A percentile compares a stretch with the other conserved stretches of the same genome.
These are phyloP conservation scores for Suhomyces kilbournensis DNA, from an alignment of 805 yeast genomes.

Conservation along the genomic window DNA sequence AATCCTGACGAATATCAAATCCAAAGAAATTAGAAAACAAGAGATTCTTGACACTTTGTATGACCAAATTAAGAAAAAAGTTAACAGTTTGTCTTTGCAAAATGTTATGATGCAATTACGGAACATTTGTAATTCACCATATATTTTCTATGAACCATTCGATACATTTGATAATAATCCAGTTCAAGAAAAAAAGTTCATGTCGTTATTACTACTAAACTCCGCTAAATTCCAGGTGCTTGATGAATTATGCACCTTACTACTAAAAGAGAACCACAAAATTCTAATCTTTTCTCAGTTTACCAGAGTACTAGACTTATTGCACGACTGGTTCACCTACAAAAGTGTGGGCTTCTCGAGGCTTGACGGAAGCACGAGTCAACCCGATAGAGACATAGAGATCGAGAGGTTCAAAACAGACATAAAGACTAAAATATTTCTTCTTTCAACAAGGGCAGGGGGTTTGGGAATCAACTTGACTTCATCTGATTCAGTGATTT, in stretches of 20 bases:
- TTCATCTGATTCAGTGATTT: slow-evolving; percentile 83
- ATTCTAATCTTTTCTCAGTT: slow-evolving; percentile 86
- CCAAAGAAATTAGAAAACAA: slow-evolving; percentile 3
- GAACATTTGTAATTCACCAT: slow-evolving; percentile 82
- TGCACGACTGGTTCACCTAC: slow-evolving; percentile 68
- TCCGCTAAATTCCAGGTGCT: slow-evolving; percentile 75
- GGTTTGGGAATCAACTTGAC: slow-evolving; percentile 88
- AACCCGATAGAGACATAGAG: slow-evolving; percentile 60
- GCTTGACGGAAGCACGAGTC: slow-evolving; percentile 74
- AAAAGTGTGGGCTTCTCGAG: slow-evolving; percentile 50
- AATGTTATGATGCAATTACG: slow-evolving; percentile 83
- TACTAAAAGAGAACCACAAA: slow-evolving; percentile 57
- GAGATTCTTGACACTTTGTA: slow-evolving; percentile 13
- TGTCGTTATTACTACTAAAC: slow-evolving; percentile 36
- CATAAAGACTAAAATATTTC: slow-evolving; percentile 45
- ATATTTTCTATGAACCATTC: slow-evolving; percentile 76
- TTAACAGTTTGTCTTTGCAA: slow-evolving; percentile 45
- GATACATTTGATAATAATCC: slow-evolving; percentile 40
- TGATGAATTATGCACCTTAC: slow-evolving; percentile 54
- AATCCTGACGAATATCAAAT: slow-evolving; percentile 5
- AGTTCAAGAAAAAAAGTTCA: slow-evolving; percentile 27
- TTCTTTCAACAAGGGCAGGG: slow-evolving; percentile 90
- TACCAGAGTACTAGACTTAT: slow-evolving; percentile 72
- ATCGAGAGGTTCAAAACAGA: slow-evolving; percentile 50
- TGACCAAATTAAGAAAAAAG: slow-evolving; percentile 13